Conservation (phyloP, 192 early-diverging fungal species). For the Coemansia sp. region DNA sequence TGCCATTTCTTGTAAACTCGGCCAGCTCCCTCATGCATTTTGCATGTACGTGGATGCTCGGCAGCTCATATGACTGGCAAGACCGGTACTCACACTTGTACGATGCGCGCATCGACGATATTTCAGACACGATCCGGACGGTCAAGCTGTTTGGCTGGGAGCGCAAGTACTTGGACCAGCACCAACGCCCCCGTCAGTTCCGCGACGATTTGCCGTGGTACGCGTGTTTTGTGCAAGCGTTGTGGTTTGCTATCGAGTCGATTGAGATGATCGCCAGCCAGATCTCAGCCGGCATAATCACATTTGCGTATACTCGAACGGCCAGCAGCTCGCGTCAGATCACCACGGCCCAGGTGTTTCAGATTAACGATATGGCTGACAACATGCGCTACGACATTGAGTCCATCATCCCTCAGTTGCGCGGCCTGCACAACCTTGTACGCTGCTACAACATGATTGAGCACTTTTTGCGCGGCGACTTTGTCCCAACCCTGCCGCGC, state of each 20-base stretch:
- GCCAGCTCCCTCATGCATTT: not conserved
- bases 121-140: conserved; percentile 18
- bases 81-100: not conserved
- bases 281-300: conserved; percentile 1
- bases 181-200: not conserved
- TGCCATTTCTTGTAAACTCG: conserved; percentile 8
- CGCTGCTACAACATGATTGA: conserved; percentile 11
- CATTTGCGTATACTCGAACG: conserved; percentile 8
- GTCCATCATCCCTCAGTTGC: not conserved
- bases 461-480: conserved; percentile 22
- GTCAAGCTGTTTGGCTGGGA: conserved; percentile 52
- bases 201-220: conserved; percentile 28
- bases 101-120: conserved; percentile 6
- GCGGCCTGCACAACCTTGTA: not conserved
- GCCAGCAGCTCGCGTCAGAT: not conserved
- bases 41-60: not conserved
- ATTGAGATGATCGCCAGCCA: conserved; percentile 1
- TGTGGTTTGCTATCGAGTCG: conserved; percentile 14
- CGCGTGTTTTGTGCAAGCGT: conserved; percentile 7
- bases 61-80: conserved; percentile 4
- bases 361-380: conserved; percentile 10
- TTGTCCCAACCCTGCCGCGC: conserved; percentile 20
- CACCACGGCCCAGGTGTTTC: conserved; percentile 26
- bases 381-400: conserved; percentile 6
- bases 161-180: conserved; percentile 16